phyloP scores from a whole-genome alignment of 2,329 filamentous ascomycete species.

The Apiospora arundinis region DNA sequence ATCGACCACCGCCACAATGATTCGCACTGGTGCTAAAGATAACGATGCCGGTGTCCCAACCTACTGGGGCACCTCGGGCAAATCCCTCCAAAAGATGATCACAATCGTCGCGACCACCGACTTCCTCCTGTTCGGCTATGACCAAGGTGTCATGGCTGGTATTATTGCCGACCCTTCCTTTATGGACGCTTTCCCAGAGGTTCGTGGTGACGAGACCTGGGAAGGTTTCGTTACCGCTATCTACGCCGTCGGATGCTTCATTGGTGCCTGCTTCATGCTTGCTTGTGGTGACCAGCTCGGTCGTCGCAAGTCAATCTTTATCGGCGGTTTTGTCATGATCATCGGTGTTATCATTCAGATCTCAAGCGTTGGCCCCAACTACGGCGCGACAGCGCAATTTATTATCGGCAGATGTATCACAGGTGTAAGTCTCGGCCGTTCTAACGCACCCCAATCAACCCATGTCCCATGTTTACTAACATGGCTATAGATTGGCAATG shows the following conservation, averaged over 20 bases:
- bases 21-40: constrained; percentile 33
- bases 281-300: constrained; percentile 59
- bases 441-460: too few relatives aligned
- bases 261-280: constrained; percentile 48
- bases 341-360: constrained; percentile 62
- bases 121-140: constrained; percentile 40
- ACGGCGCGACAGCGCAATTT: constrained; percentile 54
- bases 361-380: constrained; percentile 50
- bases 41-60: constrained; percentile 38
- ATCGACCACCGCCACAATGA: constrained; percentile 20
- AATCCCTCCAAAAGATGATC: constrained; percentile 36
- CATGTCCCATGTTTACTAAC: not conserved
- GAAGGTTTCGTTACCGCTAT: constrained; percentile 48
- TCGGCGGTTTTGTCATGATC: constrained; percentile 59
- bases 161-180: constrained; percentile 39
- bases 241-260: constrained; percentile 50
- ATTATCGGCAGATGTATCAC: constrained; percentile 57
- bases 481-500: constrained; percentile 46
- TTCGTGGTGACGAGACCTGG: constrained; percentile 39
- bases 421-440: constrained; percentile 46
- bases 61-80: constrained; percentile 40
- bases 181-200: constrained; percentile 39
- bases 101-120: constrained; percentile 37
- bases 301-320: constrained; percentile 59
- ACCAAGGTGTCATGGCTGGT: constrained; percentile 43